Conservation (phyloP, 768 basidiomycete genomes). For the Termitomyces sp. region DNA sequence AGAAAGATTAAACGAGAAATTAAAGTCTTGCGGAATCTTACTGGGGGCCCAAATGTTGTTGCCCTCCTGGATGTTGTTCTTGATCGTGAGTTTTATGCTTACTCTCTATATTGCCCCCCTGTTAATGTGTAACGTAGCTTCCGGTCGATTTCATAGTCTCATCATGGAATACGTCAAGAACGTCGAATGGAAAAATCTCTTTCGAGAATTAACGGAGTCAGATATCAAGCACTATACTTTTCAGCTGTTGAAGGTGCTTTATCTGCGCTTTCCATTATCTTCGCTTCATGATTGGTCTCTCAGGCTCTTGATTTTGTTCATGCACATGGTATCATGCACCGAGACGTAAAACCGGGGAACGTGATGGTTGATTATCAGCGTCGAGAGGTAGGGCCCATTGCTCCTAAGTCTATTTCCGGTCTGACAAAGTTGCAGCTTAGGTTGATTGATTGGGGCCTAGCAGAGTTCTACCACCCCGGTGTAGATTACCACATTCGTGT, state of each 20-base stretch:
- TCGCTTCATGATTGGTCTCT: neutral
- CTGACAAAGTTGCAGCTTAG: conserved; percentile 30
- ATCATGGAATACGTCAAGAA: conserved; percentile 68
- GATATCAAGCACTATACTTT: conserved; percentile 67
- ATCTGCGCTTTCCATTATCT: neutral
- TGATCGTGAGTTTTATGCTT: conserved; percentile 31
- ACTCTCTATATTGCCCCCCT: neutral
- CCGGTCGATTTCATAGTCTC: conserved; percentile 55
- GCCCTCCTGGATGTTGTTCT: conserved; percentile 62
- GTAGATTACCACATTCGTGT: conserved; percentile 71
- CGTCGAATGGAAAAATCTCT: conserved; percentile 59
- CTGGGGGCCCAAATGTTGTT: conserved; percentile 68
- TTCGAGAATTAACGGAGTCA: conserved; percentile 50
- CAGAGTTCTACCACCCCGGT: conserved; percentile 70
- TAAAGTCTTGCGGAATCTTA: conserved; percentile 64
- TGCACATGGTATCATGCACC: conserved; percentile 68
- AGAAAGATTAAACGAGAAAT: conserved; percentile 74
- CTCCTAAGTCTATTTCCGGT: neutral
- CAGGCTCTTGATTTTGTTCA: conserved; percentile 66
- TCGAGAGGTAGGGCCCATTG: conserved; percentile 38
- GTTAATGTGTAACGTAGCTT: conserved; percentile 21
- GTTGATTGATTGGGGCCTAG: conserved; percentile 73
- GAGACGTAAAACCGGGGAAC: conserved; percentile 45
- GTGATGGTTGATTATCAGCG: conserved; percentile 69
- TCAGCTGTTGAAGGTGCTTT: conserved; percentile 49